These are phyloP conservation scores for Trichoderma sp. DNA, from an alignment of 2,329 filamentous ascomycete species.

Conservation along the genomic window DNA sequence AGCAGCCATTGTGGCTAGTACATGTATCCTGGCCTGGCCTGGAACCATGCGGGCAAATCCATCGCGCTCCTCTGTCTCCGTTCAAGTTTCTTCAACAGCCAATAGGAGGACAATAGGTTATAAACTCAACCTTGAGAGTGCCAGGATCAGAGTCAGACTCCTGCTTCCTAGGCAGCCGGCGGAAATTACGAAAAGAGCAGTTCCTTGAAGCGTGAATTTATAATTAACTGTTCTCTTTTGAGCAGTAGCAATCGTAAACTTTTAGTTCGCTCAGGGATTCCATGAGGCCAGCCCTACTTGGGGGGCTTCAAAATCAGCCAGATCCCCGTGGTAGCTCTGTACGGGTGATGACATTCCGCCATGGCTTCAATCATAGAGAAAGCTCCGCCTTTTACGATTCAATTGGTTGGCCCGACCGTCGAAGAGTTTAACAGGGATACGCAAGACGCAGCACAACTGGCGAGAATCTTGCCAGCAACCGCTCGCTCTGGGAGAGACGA, in stretches of 20 bases:
- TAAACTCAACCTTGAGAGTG: neutral
- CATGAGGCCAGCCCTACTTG: neutral
- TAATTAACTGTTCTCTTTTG: neutral
- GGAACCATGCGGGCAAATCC: neutral
- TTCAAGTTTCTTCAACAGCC: neutral
- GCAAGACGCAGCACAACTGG: slow-evolving; percentile 17
- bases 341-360: neutral
- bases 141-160: neutral
- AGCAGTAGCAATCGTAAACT: neutral
- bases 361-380: neutral
- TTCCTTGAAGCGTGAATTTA: neutral
- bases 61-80: neutral
- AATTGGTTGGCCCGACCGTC: neutral
- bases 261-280: neutral
- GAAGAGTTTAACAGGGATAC: neutral
- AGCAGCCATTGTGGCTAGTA: neutral
- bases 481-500: slow-evolving; percentile 31
- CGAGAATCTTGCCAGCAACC: slow-evolving; percentile 31
- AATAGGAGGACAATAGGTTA: neutral
- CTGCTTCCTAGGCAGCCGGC: neutral
- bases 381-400: neutral
- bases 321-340: neutral
- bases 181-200: neutral
- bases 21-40: neutral
- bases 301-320: too few relatives aligned